These are phyloP conservation scores for Torulaspora gathmanii DNA, from an alignment of 805 yeast genomes.

Conservation along the genomic window DNA sequence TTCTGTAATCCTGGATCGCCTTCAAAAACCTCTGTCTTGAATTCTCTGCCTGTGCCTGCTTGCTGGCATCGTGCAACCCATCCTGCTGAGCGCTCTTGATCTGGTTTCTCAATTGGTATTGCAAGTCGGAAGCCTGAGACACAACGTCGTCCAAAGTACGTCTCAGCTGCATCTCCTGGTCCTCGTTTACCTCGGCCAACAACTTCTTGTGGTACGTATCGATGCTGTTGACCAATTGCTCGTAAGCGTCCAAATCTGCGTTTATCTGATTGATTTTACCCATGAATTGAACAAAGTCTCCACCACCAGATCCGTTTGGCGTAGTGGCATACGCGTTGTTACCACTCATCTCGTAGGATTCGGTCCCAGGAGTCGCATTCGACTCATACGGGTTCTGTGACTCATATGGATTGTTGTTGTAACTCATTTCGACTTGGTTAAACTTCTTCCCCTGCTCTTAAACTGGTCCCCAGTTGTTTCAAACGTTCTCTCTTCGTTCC, in stretches of 20 bases:
- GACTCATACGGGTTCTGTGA: constrained; percentile 20
- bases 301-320: constrained; percentile 32
- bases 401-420: constrained; percentile 31
- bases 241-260: constrained; percentile 64
- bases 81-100: constrained; percentile 72
- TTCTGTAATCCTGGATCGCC: constrained; percentile 80
- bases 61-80: constrained; percentile 69
- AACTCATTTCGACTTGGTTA: constrained; percentile 26
- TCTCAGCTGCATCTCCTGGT: constrained; percentile 62
- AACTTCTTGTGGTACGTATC: constrained; percentile 67
- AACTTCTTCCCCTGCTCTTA: neutral
- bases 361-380: constrained; percentile 8
- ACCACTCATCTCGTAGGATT: constrained; percentile 23
- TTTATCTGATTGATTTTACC: constrained; percentile 63
- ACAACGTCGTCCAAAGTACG: constrained; percentile 72
- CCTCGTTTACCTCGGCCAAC: constrained; percentile 67
- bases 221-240: constrained; percentile 61
- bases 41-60: constrained; percentile 86
- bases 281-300: constrained; percentile 62
- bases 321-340: constrained; percentile 19
- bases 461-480: neutral
- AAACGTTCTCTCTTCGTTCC: constrained; percentile 2
- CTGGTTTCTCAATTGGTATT: constrained; percentile 65
- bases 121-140: constrained; percentile 74
- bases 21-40: constrained; percentile 79